Conservation (phyloP, 2,329 filamentous ascomycete species). For the Hypoxylon sp. region DNA sequence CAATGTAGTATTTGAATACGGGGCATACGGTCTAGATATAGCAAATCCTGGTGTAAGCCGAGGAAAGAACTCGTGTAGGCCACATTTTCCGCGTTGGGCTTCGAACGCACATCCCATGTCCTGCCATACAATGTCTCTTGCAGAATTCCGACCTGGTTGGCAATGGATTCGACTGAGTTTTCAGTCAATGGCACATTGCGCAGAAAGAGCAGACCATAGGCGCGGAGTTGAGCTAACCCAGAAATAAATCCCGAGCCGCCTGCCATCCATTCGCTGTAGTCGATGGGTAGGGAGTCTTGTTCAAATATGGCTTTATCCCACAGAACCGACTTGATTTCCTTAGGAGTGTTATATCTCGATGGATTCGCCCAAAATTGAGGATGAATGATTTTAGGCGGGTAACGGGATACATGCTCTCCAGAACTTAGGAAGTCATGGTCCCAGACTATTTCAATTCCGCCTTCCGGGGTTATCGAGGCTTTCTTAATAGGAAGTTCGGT, state of each 20-base stretch:
- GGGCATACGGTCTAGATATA: constrained; percentile 85
- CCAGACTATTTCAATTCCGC: constrained; percentile 72
- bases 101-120: constrained; percentile 89
- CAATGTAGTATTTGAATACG: constrained; percentile 91
- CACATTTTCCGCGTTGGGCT: constrained; percentile 88
- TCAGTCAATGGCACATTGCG: constrained; percentile 77
- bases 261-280: constrained; percentile 79
- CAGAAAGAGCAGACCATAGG: constrained; percentile 81
- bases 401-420: constrained; percentile 52
- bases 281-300: constrained; percentile 64
- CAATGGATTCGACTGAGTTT: constrained; percentile 75
- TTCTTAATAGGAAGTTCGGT: constrained; percentile 11
- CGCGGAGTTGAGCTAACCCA: constrained; percentile 72
- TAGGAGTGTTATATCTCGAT: no score
- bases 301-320: constrained; percentile 55
- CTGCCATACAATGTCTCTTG: constrained; percentile 91
- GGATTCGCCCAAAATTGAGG: no score
- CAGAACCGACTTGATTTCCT: constrained; percentile 5
- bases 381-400: constrained; percentile 43
- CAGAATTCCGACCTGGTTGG: constrained; percentile 78
- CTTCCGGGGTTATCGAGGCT: constrained; percentile 50
- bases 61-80: constrained; percentile 88
- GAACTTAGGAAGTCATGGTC: constrained; percentile 56
- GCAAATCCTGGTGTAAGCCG: constrained; percentile 91
- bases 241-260: constrained; percentile 67